Base-by-base conservation (phyloP, 1,284 basidiomycete species). In the Chondrostereum purpureum region DNA sequence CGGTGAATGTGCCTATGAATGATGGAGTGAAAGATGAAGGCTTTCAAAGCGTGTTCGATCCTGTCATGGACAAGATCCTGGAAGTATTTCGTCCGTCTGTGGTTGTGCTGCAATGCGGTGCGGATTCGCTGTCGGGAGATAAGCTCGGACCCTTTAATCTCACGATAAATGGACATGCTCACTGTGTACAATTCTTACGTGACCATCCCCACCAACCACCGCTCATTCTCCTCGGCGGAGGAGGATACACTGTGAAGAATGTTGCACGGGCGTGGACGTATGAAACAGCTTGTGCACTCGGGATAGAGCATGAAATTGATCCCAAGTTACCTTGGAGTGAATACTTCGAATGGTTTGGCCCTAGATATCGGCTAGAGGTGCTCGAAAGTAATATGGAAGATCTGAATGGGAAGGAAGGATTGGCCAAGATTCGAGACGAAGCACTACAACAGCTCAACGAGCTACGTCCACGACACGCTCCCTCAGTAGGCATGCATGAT, bases 231-330 rank as follows among this genome's bases (percentile, higher is more conserved):
- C 65, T 99, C 2, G 95, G 95, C 14, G 95, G 95, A 1, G 95
- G 95, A 1, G 95, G 95, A 0, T 99, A 99, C 62, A 94, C 89
- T 1, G 89, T 93, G 57, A 90, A 91, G 60, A 96, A 95, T 56
- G 95, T 99, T 45, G 90, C 90, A 36, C 80, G 95, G n/a, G 98
- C 95, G 61, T 99, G 95, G 95, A 88, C 95, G 8, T 97, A 98
- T 70, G 95, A 99, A 65, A 99, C 96, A 0, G 85, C 91, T 4
- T 88, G 99, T 0, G 77, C 94, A n/a, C 83, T 94, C 19, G 89
- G 92, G 13, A 31, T 31, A 8, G 27, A 31, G 27, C 81, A 86
- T 0, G 69, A 77, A 13, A 78, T 99, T 11, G 84, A 92, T 0
- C 87, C 95, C 63, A 82, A 87, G 47, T 79, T 99, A 4, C 95